A percentile compares a stretch with the other conserved stretches of the same genome.
These are phyloP conservation scores for Pseudonitzschia multiseries DNA, from an alignment of 108 stramenopile species.

Conservation along the genomic window DNA sequence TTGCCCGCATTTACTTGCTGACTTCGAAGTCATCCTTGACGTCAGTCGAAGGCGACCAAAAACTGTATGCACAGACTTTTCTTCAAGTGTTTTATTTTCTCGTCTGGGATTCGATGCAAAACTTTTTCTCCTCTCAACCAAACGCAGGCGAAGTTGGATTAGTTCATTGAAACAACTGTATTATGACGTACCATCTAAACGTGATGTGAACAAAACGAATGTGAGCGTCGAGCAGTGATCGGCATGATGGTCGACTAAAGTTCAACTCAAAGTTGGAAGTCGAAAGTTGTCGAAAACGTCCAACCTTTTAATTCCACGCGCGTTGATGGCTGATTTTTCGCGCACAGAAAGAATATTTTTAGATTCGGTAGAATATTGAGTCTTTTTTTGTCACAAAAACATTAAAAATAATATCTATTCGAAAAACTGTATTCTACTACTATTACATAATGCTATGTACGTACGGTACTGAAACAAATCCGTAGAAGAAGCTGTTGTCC, in stretches of 20 bases:
- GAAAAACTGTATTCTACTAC: too few relatives aligned
- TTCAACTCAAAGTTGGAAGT: background rate
- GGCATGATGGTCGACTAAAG: background rate
- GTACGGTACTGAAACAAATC: too few relatives aligned
- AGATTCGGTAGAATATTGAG: too few relatives aligned
- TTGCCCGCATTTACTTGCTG: background rate
- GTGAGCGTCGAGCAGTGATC: background rate
- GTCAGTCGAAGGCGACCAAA: background rate
- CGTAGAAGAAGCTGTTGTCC: too few relatives aligned
- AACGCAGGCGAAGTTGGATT: background rate
- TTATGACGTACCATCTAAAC: background rate
- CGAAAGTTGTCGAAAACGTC: background rate
- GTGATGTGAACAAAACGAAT: background rate
- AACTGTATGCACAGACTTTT: too few relatives aligned
- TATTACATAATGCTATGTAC: too few relatives aligned
- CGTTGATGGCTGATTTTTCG: too few relatives aligned
- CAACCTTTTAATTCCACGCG: too few relatives aligned
- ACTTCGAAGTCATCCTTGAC: constrained; percentile 1
- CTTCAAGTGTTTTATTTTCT: background rate
- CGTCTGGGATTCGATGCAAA: background rate
- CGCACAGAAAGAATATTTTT: too few relatives aligned
- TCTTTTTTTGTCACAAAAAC: too few relatives aligned
- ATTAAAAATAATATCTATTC: too few relatives aligned
- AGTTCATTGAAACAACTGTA: background rate
- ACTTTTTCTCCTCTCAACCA: background rate